A percentile compares a stretch with the other conserved stretches of the same genome.
Evolutionary conservation across 2,329 filamentous ascomycete species (phyloP).

Genomic region (Didymella sp.): DNA sequence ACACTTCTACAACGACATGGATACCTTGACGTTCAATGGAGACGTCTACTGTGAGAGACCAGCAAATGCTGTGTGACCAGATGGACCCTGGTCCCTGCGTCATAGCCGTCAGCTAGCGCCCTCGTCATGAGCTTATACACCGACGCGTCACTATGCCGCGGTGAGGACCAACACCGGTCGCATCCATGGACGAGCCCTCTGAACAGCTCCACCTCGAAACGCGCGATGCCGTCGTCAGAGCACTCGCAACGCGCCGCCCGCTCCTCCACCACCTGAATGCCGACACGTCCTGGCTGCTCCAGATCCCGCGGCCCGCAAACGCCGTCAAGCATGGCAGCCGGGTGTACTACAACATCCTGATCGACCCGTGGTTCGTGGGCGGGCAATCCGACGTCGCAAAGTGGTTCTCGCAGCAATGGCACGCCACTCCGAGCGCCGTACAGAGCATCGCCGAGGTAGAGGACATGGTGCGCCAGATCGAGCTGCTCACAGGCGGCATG

Average conservation of each 20-base stretch:
- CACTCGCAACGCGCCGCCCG: constrained; percentile 56
- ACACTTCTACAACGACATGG: background rate
- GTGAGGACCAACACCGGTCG: constrained; percentile 11
- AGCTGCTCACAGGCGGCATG: constrained; percentile 50
- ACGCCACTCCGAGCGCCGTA: constrained; percentile 62
- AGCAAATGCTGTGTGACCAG: background rate
- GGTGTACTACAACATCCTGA: constrained; percentile 67
- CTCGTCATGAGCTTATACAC: constrained; percentile 4
- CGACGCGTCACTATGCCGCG: constrained; percentile 12
- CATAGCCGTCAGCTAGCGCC: constrained; percentile 18
- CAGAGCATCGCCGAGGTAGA: constrained; percentile 64
- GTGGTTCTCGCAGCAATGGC: constrained; percentile 72
- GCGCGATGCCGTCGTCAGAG: constrained; percentile 49
- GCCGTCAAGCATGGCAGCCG: constrained; percentile 53
- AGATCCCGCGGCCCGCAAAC: constrained; percentile 63
- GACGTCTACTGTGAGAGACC: too few relatives aligned
- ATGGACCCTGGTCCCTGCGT: constrained; percentile 24
- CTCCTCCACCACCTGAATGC: constrained; percentile 70
- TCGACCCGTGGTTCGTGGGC: constrained; percentile 71
- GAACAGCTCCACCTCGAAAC: constrained; percentile 54
- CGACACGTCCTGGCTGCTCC: constrained; percentile 72
- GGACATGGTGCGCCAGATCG: constrained; percentile 58
- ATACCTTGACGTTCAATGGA: background rate
- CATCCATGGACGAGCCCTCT: constrained; percentile 44
- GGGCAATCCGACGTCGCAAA: constrained; percentile 67